Evolutionary conservation across 1,284 basidiomycete species (phyloP).

Genomic region (Trichosporon faecale): DNA sequence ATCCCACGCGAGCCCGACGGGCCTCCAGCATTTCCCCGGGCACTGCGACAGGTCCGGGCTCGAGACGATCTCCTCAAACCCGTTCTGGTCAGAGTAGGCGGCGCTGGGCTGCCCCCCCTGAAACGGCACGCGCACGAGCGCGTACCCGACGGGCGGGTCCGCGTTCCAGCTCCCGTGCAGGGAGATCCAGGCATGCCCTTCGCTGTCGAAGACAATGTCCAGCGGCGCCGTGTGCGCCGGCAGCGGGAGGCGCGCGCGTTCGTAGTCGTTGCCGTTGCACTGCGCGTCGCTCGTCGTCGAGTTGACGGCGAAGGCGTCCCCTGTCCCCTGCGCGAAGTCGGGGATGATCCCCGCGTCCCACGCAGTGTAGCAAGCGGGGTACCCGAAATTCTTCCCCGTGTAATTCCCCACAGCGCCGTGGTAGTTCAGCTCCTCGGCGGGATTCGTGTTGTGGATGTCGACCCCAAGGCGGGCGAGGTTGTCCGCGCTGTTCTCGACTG

Average conservation of each 20-base stretch:
- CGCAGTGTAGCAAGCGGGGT: constrained; percentile 18
- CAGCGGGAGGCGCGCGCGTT: constrained; percentile 12
- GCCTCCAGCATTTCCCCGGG: constrained; percentile 18
- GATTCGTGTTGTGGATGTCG: constrained; percentile 22
- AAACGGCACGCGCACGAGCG: constrained; percentile 1
- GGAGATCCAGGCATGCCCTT: constrained; percentile 14
- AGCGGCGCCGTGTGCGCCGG: constrained; percentile 22
- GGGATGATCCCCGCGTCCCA: constrained; percentile 17
- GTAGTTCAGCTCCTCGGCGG: constrained; percentile 23
- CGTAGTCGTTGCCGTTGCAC: constrained; percentile 15
- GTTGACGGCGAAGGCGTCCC: constrained; percentile 13
- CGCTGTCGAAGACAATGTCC: constrained; percentile 19
- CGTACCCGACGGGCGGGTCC: constrained; percentile 15
- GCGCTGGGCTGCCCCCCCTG: constrained; percentile 10
- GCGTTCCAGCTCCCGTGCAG: constrained; percentile 25
- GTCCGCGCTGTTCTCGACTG: constrained; percentile 23
- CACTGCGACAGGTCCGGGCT: constrained; percentile 15
- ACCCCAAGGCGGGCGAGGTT: constrained; percentile 5
- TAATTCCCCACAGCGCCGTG: constrained; percentile 9
- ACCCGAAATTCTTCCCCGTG: constrained; percentile 16
- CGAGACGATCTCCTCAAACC: constrained; percentile 5
- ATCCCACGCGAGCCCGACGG: constrained; percentile 21
- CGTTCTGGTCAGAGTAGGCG: background rate
- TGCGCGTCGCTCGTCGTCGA: constrained; percentile 8
- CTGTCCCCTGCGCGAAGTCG: background rate